These are phyloP conservation scores for Alternaria gansuensis DNA, from an alignment of 2,329 filamentous ascomycete genomes.

Conservation along the genomic window DNA sequence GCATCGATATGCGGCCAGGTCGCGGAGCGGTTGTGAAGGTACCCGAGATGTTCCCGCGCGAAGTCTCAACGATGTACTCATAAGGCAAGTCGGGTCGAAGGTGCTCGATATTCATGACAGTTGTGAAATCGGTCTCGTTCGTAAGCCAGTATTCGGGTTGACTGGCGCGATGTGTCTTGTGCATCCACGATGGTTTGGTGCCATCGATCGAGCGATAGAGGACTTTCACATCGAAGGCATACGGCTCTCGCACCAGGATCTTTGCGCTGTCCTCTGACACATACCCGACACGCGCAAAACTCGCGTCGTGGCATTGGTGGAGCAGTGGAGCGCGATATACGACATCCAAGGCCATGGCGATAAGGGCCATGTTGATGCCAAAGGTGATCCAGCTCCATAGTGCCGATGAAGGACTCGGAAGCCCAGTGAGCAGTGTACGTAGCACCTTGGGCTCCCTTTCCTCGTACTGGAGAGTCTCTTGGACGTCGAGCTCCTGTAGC, in stretches of 20 bases:
- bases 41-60: conserved; percentile 84
- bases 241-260: conserved; percentile 84
- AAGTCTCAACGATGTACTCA: conserved; percentile 72
- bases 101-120: conserved; percentile 71
- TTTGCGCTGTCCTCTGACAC: conserved; percentile 82
- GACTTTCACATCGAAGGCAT: conserved; percentile 69
- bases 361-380: conserved; percentile 73
- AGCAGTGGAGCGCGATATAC: conserved; percentile 76
- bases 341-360: conserved; percentile 77
- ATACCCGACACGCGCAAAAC: conserved; percentile 87
- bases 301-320: conserved; percentile 76
- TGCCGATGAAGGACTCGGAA: conserved; percentile 75
- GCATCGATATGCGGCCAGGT: conserved; percentile 67
- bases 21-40: conserved; percentile 80
- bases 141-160: conserved; percentile 63
- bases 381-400: conserved; percentile 73
- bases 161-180: conserved; percentile 42
- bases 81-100: conserved; percentile 78
- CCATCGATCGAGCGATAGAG: conserved; percentile 46
- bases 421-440: conserved; percentile 75
- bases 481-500: conserved; percentile 63
- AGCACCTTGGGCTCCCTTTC: conserved; percentile 66
- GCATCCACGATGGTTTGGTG: conserved; percentile 42
- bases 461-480: conserved; percentile 69
- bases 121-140: conserved; percentile 84